Base-by-base conservation (phyloP, 257 asterid genomes). In the Ilex asprella region DNA sequence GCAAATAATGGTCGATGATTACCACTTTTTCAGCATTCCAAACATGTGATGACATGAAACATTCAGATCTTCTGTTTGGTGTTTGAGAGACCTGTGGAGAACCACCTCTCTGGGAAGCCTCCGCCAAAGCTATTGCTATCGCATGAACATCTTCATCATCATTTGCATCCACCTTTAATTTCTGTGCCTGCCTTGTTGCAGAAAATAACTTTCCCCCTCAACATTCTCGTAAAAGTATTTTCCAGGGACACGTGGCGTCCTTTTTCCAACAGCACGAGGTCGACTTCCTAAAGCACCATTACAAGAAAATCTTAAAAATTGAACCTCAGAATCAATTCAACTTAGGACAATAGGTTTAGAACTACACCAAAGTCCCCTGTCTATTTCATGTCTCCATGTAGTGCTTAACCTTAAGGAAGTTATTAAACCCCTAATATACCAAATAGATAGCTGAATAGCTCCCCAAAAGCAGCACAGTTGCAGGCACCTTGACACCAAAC, bases 181-280 rank as follows among this genome's bases (percentile, higher is more conserved):
- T 81, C 77, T 77, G 57, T 50, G 90, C 86, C 69, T 76, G 88
- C 75, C 78, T 83, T 53, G 80, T 68, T 27, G 91, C 83, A 60
- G 89, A 83, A 71, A 74, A 68, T 63, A 72, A 66, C 55, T 71
- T 83, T 78, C 92, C 67, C 72, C 75, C 21, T 70, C 74, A 14
- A 46, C 35, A 70, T 78, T 84, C 51, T 74, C 95, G 73, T 62
- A 77, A 31, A 94, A 76, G 75, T 66, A 82, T 50, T 88, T 64
- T 43, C 86, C 89, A 15, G 96, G 96, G 78, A 82, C 71, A 62
- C 98, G 77, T 65, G 98, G 96, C 10, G 98, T 91, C 74, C 98
- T 83, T 74, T 86, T 88, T 44, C 98, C 94, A 67, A 88, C 95
- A 71, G 86, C 92, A 31, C 91, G 94, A 76, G 91, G 89, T 59